Evolutionary conservation across 1,284 basidiomycete genomes (phyloP), one percentile per base, ranked within the genome.

Genomic region (Cutaneotrichosporon arboriforme): DNA sequence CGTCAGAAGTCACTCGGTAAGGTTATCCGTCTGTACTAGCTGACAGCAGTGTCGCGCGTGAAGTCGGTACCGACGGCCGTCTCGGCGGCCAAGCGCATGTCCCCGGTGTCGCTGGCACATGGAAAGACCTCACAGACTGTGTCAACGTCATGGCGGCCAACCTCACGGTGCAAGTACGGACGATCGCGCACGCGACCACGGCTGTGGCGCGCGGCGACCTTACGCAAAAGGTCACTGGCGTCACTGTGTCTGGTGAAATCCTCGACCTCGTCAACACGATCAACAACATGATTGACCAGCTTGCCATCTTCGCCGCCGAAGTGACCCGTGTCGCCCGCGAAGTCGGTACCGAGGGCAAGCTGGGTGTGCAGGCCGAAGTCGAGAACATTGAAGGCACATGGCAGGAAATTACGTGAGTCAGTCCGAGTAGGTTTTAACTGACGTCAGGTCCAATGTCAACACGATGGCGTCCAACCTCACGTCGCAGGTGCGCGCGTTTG

Each of bases 401-500:
- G 96, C 89, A 92, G 70, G 92, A 97, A 74, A 97, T 98, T 73
- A 98, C 94, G 84, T 94, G 77, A 60, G 90, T 83, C 2, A 10
- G 26, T 31, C 26, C 26, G n/a, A n/a, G n/a, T n/a, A n/a, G n/a
- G n/a, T 22, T 23, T 23, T 35, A 34, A 31, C 47, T 47, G 21
- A 43, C 57, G 85, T 82, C 23, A 83, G 90, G 66, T 90, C 89
- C 36, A 78, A 77, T 55, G 91, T 96, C 61, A 96, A 96, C 73
- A 93, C 89, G 20, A 96, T 96, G 92, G 91, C 78, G 4, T 87
- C 87, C 59, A 96, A 96, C 75, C 80, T 97, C 76, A 97, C 94
- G 14, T 96, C 93, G 0, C 94, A 98, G 84, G 96, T 98, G 55
- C 86, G 96, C 76, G 96, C 96, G 17, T 98, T 98, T 70, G 96